Evolutionary conservation across 495 filamentous ascomycete genomes (phyloP), one percentile per base, ranked within the genome.

Genomic region (Baudoinia panamericana): DNA sequence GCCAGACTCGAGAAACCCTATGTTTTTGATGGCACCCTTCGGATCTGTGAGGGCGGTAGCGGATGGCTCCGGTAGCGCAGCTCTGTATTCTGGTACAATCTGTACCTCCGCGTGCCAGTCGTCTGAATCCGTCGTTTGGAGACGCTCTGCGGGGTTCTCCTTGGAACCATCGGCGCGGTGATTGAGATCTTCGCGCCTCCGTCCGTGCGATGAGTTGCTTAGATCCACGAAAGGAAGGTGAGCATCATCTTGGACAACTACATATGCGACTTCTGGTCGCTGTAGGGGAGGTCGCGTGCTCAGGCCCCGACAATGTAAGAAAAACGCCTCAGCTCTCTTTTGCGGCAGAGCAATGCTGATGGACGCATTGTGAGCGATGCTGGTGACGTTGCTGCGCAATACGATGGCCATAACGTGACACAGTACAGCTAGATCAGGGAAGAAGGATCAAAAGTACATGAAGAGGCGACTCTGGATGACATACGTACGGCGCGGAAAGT

Each of bases 81-180:
- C n/a, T n/a, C n/a, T n/a, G n/a, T n/a, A n/a, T n/a, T n/a, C n/a
- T n/a, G n/a, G n/a, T n/a, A 39, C 4, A 3, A 46, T 25, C 35
- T 46, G 26, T 7, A 46, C 12, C 36, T 46, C 43, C 6, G 43
- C 35, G 19, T 46, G 43, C 43, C 43, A 46, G 2, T 46, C 43
- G 8, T 39, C 36, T 18, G 15, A 26, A 15, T 15, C 21, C 12
- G n/a, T 21, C 9, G 2, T 19, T 15, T 42, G 6, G 30, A 5
- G 17, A 16, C 15, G 7, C 8, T 33, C 30, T 17, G 9, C 5
- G 6, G 15, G 7, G 5, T 33, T 33, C 11, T 33, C 7, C 9
- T 33, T 9, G 17, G 30, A 9, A n/a, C n/a, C n/a, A n/a, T n/a
- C n/a, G n/a, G n/a, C n/a, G n/a, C n/a, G n/a, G 30, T 33, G 11